Evolutionary conservation across 202 grass and related monocot genomes (phyloP), one percentile per base, ranked within the genome.

Genomic region (Carex sylvatica): DNA sequence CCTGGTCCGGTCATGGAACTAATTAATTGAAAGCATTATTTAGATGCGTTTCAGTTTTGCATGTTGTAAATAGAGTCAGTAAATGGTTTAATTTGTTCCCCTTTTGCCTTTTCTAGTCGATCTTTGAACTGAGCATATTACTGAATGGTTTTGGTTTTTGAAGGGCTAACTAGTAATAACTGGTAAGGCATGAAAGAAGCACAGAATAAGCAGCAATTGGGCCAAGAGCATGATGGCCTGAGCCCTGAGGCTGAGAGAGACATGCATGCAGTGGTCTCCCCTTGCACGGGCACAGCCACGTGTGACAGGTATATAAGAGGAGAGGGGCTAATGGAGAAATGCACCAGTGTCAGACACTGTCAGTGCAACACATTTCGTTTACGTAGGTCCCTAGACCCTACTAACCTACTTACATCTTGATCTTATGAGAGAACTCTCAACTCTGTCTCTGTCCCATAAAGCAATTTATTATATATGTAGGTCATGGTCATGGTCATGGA

Each of bases 21-120:
- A 78, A 47, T 85, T 85, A 78, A 47, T 85, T 85, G 71, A 85
- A 87, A 42, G 6, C 80, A 68, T 0, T 15, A 53, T 82, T 30
- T 80, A 40, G 84, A 91, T 87, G 83, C 64, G 66, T 74, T 62
- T 83, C 64, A 36, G 0, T 31, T 60, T 6, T 18, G 13, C 65
- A 26, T 65, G 23, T 1, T 35, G 51, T 23, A 53, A 62, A 77
- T 83, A 65, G 49, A 26, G 47, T 42, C 33, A 40, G 18, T 47
- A 13, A 65, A 56, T 16, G 46, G 33, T 79, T 80, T 28, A 28
- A 28, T 28, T 76, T 47, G 9, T 83, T 60, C 46, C 10, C 46
- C 33, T 28, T 72, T 53, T 18, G n/a, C n/a, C 44, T 60, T 72
- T 53, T 18, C 1, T 62, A 53, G 22, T 16, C n/a, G n/a, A n/a